Evolutionary conservation across 495 filamentous ascomycete genomes (phyloP), one percentile per base, ranked within the genome.

Genomic region (Penicillium salamii): DNA sequence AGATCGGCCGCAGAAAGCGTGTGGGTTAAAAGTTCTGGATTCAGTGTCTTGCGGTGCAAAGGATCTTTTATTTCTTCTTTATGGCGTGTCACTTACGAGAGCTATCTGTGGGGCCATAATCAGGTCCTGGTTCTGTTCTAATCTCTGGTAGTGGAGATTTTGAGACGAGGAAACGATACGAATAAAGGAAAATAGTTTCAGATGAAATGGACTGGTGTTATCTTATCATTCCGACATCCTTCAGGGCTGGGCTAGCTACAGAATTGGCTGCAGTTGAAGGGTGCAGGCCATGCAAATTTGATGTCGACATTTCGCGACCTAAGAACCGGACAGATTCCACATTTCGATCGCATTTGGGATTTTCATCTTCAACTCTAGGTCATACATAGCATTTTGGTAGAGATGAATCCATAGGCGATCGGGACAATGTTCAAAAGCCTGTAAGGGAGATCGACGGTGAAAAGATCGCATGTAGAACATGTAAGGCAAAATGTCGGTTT

Each of bases 1-100:
- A 95, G 74, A 88, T 98, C 70, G 92, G 92, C 63, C 96, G 96
- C 86, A 84, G 93, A 76, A 90, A 83, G 77, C 82, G 71, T 54
- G 64, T 67, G 59, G 70, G 65, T 62, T 74, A 74, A 69, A 26
- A 54, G 17, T 35, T 42, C 20, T 31, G 28, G 42, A 13, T 31
- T 54, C 53, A 44, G 34, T 42, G 49, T 38, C 35, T 53, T 44
- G 20, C 47, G 46, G 43, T 50, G 47, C 45, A 51, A 54, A 26
- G 8, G 3, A 52, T 59, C 50, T 58, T 50, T 50, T 58, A 47
- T 59, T 46, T 55, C 52, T 58, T 46, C 52, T 54, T 57, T 56
- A 43, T 54, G 46, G 56, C 49, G 53, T 60, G 59, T 48, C 44
- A 52, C 29, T 50, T 55, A 52, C 45, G 46, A 43, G 42, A 31